Percentiles rank a stretch among this genome's conserved stretches.
Conservation (phyloP, 2,329 filamentous ascomycete genomes). For the Myotisia sp. region DNA sequence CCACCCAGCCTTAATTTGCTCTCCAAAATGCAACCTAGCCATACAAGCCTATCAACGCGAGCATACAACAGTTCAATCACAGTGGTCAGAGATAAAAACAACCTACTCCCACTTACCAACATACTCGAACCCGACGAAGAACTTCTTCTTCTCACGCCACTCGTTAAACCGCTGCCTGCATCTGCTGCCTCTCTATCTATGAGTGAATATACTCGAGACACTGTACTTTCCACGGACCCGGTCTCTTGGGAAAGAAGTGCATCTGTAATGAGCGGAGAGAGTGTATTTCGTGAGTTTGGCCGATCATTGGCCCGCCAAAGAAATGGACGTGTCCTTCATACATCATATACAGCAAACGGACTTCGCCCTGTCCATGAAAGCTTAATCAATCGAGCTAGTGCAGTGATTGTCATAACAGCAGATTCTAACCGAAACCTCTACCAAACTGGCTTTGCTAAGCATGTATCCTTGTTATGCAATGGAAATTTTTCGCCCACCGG, state of each 20-base stretch:
- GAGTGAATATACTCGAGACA: constrained; percentile 33
- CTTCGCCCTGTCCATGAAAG: constrained; percentile 88
- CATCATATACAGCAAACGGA: constrained; percentile 88
- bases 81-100: constrained; percentile 77
- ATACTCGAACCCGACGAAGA: constrained; percentile 76
- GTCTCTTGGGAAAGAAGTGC: constrained; percentile 42
- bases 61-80: constrained; percentile 91
- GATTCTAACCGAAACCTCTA: constrained; percentile 91
- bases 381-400: constrained; percentile 72
- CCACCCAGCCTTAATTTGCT: constrained; percentile 65
- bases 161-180: constrained; percentile 84
- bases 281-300: constrained; percentile 80
- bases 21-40: constrained; percentile 65
- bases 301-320: constrained; percentile 73
- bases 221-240: constrained; percentile 38
- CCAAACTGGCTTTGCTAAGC: constrained; percentile 88
- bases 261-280: constrained; percentile 76
- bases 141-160: constrained; percentile 70
- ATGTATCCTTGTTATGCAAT: constrained; percentile 82
- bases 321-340: constrained; percentile 76
- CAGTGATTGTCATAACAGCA: constrained; percentile 80
- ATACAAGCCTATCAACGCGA: constrained; percentile 64
- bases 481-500: constrained; percentile 26
- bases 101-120: constrained; percentile 66
- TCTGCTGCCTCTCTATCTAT: constrained; percentile 60